Evolutionary conservation across 2,329 filamentous ascomycete genomes (phyloP), one percentile per base, ranked within the genome.

Genomic region (Diplodia scrobiculata): DNA sequence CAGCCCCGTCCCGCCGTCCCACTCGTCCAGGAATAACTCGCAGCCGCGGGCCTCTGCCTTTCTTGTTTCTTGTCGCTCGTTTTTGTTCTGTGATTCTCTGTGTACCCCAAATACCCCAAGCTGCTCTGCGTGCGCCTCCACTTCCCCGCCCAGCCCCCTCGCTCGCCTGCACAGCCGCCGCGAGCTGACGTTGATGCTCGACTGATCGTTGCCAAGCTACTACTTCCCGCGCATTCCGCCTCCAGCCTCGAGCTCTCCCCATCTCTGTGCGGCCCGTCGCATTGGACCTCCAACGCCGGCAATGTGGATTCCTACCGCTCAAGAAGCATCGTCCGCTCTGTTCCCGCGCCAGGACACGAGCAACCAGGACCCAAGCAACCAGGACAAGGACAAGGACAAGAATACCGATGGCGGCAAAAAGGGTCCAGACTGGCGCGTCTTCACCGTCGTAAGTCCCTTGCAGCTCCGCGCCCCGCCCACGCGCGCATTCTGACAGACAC

Each of bases 141-240:
- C 29, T 32, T 27, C 58, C 36, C 25, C 27, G 41, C 14, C 53
- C 36, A 27, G 32, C 21, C 34, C 34, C 19, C 47, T 50, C 50
- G 50, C 50, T 29, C 19, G 54, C 17, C 55, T 50, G 58, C 58
- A 62, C 58, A 62, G 58, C 58, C 58, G 45, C 58, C 41, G 58
- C 58, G 45, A 21, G 58, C 58, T 62, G 58, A 62, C 63, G 63
- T 58, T 50, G 38, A 65, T 65, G 63, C 63, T 58, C 38, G 63
- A 65, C 63, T 65, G 63, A 65, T 65, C 62, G 62, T 29, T 41
- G 14, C 62, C 19, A 65, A 55, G 62, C 38, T 47, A 41, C 53
- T 55, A 55, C 63, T 65, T 65, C 63, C 63, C 63, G 63, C 63
- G 27, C 52, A 65, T 54, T 50, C 62, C 53, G 52, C 52, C 63